phyloP scores from a whole-genome alignment of 2,329 filamentous ascomycete genomes.

The Colletotrichum kahawae region DNA sequence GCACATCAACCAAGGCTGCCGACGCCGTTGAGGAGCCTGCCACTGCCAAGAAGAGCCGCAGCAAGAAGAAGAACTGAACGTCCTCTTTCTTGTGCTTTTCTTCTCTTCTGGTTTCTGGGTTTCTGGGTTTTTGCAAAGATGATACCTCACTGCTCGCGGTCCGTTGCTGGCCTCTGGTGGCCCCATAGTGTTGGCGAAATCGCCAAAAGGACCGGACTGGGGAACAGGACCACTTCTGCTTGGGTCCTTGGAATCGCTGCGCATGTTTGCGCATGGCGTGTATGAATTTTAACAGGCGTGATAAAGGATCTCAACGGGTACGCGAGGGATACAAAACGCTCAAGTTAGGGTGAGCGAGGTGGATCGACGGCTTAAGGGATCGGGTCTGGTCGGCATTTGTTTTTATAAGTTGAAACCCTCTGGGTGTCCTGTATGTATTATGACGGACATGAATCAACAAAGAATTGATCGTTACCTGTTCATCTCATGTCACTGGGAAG shows the following conservation, averaged over 20 bases:
- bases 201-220: neutral
- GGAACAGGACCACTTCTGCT: neutral
- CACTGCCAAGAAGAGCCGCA: conserved; percentile 58
- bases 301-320: conserved; percentile 1
- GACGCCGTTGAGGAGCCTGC: conserved; percentile 52
- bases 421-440: conserved; percentile 20
- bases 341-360: neutral
- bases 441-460: conserved; percentile 24
- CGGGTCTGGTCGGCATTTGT: neutral
- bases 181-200: neutral
- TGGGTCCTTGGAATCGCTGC: neutral
- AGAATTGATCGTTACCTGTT: neutral
- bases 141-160: conserved; percentile 20
- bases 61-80: conserved; percentile 22
- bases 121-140: conserved; percentile 24
- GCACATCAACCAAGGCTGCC: conserved; percentile 58
- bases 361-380: conserved; percentile 14
- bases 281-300: conserved; percentile 19
- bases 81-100: neutral
- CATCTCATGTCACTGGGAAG: neutral
- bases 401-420: neutral
- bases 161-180: neutral
- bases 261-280: neutral
- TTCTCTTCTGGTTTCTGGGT: conserved; percentile 15
- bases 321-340: conserved; percentile 14